Evolutionary conservation across 345 rosid species (phyloP), one percentile per base, ranked within the genome.

Genomic region (Syzygium aromaticum): DNA sequence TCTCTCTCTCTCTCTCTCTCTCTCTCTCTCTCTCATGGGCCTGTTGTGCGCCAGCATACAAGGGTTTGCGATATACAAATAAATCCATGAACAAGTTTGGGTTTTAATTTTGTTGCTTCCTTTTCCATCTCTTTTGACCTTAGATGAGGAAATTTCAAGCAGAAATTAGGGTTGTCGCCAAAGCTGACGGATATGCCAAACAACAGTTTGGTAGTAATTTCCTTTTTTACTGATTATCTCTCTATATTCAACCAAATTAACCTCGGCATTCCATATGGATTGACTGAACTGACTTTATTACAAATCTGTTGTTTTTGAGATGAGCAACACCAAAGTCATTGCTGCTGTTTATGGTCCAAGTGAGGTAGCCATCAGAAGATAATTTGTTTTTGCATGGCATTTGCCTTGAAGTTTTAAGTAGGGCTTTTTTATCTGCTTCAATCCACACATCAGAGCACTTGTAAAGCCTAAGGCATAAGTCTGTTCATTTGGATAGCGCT

Each of bases 301-400:
- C 89, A 95, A 98, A 19, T 98, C 98, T 90, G 98, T 97, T 89
- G 91, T 93, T 88, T 98, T 96, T 38, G 99, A 96, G 93, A 96
- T 98, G 98, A 98, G 98, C 67, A 95, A 98, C 91, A 95, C 99
- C 30, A 96, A 95, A 94, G 99, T 95, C 28, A 95, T 96, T 63
- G 99, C 98, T 77, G 99, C 98, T 80, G 99, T 95, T 23, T 96
- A 95, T 92, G 99, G 99, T 46, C 99, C 99, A 3, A 93, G 99
- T 91, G 98, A 96, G 99, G 99, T 95, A 52, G 19, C 17, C 15
- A 10, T 64, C 51, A n/a, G 30, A 61, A 84, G 8, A 27, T 84
- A 27, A 28, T 64, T n/a, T 86, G 87, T 7, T 63, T 86, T 52
- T 46, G 54, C 52, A 49, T n/a, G 59, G 5, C 14, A 43, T 84